These are phyloP conservation scores for Microdochium nivale DNA, from an alignment of 2,329 filamentous ascomycete genomes.

Conservation along the genomic window DNA sequence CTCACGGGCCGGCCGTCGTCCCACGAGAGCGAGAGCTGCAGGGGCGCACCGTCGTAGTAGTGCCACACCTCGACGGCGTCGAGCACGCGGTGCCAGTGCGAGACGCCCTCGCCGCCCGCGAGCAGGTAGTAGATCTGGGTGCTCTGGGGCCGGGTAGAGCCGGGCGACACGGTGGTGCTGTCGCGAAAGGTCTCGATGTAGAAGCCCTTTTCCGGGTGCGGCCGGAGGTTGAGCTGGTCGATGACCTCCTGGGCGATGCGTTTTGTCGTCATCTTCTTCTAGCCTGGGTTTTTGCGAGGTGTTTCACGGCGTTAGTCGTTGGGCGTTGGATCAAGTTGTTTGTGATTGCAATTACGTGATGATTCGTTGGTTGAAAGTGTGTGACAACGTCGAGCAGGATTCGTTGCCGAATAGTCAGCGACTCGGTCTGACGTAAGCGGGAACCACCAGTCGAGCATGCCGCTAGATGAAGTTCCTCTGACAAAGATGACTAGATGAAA, in stretches of 20 bases:
- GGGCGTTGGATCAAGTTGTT: too few relatives aligned
- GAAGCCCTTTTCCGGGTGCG: slow-evolving; percentile 40
- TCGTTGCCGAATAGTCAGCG: too few relatives aligned
- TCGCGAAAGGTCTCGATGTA: slow-evolving; percentile 39
- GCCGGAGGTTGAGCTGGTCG: slow-evolving; percentile 27
- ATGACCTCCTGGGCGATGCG: slow-evolving; percentile 35
- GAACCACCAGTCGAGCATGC: too few relatives aligned
- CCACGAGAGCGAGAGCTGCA: slow-evolving; percentile 32
- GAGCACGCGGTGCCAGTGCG: slow-evolving; percentile 38
- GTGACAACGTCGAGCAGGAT: too few relatives aligned
- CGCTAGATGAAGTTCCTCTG: too few relatives aligned
- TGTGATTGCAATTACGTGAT: too few relatives aligned
- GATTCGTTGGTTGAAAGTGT: too few relatives aligned
- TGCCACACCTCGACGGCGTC: slow-evolving; percentile 44
- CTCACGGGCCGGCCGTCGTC: slow-evolving; percentile 31
- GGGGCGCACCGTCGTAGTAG: slow-evolving; percentile 42
- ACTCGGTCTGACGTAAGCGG: too few relatives aligned
- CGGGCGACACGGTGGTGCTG: slow-evolving; percentile 5
- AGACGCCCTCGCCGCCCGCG: slow-evolving; percentile 30
- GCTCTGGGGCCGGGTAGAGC: slow-evolving; percentile 29
- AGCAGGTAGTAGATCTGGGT: slow-evolving; percentile 46
- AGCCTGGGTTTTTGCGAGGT: too few relatives aligned
- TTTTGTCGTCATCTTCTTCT: slow-evolving; percentile 5
- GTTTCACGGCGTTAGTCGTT: too few relatives aligned
- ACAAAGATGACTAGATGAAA: too few relatives aligned